These are phyloP conservation scores for Nicotiana benthamiana DNA, from an alignment of 257 asterid species.

Conservation along the genomic window DNA sequence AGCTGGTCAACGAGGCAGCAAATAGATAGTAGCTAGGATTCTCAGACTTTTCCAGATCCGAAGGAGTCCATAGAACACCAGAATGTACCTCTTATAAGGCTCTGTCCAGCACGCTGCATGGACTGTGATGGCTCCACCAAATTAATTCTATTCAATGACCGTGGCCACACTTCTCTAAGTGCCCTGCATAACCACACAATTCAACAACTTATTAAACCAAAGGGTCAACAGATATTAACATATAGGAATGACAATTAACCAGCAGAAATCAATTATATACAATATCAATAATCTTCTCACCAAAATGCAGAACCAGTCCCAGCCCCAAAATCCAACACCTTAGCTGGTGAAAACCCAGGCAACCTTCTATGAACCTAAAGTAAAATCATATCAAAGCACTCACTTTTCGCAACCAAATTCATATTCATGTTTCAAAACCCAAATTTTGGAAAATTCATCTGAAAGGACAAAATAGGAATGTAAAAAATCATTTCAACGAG, in stretches of 20 bases:
- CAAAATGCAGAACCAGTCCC: slow-evolving; percentile 98
- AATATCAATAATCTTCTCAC: slow-evolving; percentile 34
- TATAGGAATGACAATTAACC: not conserved
- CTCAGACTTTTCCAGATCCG: not conserved
- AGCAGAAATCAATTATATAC: not conserved
- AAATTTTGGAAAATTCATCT: not conserved
- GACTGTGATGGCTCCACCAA: slow-evolving; percentile 97
- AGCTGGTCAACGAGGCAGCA: not conserved
- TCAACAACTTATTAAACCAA: not conserved
- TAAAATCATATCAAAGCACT: slow-evolving; percentile 3
- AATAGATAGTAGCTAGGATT: not conserved
- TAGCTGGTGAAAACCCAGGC: slow-evolving; percentile 74
- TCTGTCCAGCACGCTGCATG: slow-evolving; percentile 92
- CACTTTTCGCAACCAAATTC: not conserved
- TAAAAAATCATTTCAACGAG: not conserved
- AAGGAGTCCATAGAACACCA: not conserved
- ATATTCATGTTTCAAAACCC: not conserved
- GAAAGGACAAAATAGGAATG: not conserved
- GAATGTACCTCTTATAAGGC: slow-evolving; percentile 57
- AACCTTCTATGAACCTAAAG: slow-evolving; percentile 70
- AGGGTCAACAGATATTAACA: not conserved
- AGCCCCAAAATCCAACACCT: slow-evolving; percentile 93
- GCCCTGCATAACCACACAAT: slow-evolving; percentile 49
- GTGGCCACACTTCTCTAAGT: slow-evolving; percentile 94
- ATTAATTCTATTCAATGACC: slow-evolving; percentile 51